Conservation (phyloP, 345 rosid genomes). For the Odontarrhena argentea region DNA sequence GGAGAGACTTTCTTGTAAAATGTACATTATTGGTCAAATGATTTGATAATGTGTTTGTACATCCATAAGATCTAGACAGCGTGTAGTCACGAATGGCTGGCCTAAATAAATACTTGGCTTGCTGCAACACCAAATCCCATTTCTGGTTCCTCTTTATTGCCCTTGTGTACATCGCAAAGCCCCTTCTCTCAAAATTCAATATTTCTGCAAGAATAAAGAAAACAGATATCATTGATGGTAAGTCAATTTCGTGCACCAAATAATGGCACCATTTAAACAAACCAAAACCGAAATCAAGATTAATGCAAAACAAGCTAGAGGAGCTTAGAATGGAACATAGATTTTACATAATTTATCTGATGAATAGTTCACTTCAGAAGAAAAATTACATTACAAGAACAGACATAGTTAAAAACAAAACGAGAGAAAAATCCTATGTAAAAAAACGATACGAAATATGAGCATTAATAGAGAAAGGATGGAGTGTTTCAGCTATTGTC, state of each 20-base stretch:
- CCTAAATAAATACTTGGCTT: constrained; percentile 49
- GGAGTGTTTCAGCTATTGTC: constrained; percentile 1
- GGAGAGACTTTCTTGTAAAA: constrained; percentile 45
- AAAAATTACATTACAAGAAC: constrained; percentile 5
- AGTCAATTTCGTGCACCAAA: constrained; percentile 6
- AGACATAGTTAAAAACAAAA: background rate
- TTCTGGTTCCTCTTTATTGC: constrained; percentile 63
- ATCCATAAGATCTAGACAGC: constrained; percentile 41
- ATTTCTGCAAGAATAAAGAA: constrained; percentile 27
- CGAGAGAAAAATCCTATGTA: background rate
- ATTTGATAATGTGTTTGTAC: constrained; percentile 33
- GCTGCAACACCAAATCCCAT: constrained; percentile 58
- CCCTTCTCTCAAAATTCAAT: constrained; percentile 30
- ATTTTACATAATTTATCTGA: background rate
- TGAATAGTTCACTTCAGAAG: constrained; percentile 8
- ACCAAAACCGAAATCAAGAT: background rate
- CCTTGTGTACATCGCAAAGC: constrained; percentile 67
- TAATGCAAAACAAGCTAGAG: constrained; percentile 14
- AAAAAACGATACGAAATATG: constrained; percentile 19
- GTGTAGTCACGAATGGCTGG: constrained; percentile 44
- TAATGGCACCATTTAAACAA: background rate
- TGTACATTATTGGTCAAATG: constrained; percentile 35
- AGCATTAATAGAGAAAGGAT: background rate
- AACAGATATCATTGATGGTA: background rate
- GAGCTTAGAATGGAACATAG: constrained; percentile 13